phyloP scores from a whole-genome alignment of 2,329 filamentous ascomycete species.

The Aspergillus nomiae region DNA sequence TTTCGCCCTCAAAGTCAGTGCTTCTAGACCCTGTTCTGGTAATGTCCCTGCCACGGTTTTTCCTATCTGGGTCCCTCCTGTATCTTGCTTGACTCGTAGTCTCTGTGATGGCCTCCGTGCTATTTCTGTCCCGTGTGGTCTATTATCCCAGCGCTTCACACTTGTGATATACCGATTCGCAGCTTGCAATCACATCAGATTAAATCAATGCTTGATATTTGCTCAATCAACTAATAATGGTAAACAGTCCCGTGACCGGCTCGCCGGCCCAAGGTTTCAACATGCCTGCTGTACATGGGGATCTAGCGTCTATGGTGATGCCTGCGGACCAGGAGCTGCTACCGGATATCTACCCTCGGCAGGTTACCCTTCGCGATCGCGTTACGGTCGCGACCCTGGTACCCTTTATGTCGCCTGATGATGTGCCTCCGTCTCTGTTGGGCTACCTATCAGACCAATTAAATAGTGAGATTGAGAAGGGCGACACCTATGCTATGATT shows the following conservation, averaged over 20 bases:
- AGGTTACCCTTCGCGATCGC: slow-evolving; percentile 80
- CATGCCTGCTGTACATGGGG: slow-evolving; percentile 42
- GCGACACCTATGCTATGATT: slow-evolving; percentile 89
- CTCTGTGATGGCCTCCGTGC: background rate
- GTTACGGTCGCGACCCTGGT: slow-evolving; percentile 82
- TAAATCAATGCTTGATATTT: background rate
- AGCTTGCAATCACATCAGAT: background rate
- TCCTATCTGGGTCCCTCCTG: slow-evolving; percentile 3
- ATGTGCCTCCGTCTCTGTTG: slow-evolving; percentile 75
- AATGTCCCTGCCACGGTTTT: slow-evolving; percentile 6
- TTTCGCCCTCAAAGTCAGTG: slow-evolving; percentile 8
- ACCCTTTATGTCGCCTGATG: slow-evolving; percentile 73
- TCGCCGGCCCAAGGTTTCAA: slow-evolving; percentile 25
- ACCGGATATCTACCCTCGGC: slow-evolving; percentile 67
- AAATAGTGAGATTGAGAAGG: slow-evolving; percentile 87
- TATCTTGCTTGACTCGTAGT: slow-evolving; percentile 1
- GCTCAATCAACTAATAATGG: slow-evolving; percentile 32
- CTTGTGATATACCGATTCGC: background rate
- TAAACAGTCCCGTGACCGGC: slow-evolving; percentile 39
- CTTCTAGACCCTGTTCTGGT: slow-evolving; percentile 6
- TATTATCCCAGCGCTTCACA: background rate
- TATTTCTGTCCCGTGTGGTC: background rate
- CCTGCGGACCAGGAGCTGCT: slow-evolving; percentile 57
- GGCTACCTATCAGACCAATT: slow-evolving; percentile 80
- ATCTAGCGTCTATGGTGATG: slow-evolving; percentile 32